Percentiles rank a stretch among this genome's conserved stretches.
These are phyloP conservation scores for Thelonectria rubi DNA, from an alignment of 2,329 filamentous ascomycete genomes.

Conservation along the genomic window DNA sequence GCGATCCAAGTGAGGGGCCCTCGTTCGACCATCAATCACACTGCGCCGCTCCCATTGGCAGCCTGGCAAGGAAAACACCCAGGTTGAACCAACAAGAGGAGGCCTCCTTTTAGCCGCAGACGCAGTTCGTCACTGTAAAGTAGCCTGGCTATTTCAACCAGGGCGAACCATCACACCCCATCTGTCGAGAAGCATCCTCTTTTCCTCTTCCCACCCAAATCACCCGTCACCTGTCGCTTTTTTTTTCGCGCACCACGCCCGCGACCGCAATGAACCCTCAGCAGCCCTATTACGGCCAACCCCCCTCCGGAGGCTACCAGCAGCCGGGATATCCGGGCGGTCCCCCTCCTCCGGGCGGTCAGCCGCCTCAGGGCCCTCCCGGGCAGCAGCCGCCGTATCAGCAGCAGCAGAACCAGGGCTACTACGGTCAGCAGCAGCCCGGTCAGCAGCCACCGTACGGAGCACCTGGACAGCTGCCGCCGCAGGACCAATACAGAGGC, in stretches of 20 bases:
- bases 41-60: constrained; percentile 3
- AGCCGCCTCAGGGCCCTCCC: constrained; percentile 10
- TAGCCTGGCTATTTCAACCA: neutral
- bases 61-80: neutral
- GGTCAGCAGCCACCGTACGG: neutral
- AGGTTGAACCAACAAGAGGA: neutral
- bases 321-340: constrained; percentile 26
- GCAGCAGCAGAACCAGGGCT: constrained; percentile 22
- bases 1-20: neutral
- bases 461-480: neutral
- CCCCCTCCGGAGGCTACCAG: constrained; percentile 6
- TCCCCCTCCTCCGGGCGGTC: neutral
- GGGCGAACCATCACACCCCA: neutral
- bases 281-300: constrained; percentile 37
- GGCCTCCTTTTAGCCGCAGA: constrained; percentile 2
- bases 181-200: neutral
- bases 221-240: neutral
- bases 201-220: neutral
- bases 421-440: neutral
- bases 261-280: constrained; percentile 23
- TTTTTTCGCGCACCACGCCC: neutral
- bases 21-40: neutral
- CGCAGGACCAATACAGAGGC: neutral
- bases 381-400: constrained; percentile 21
- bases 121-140: neutral